phyloP scores from a whole-genome alignment of 2,329 filamentous ascomycete genomes.

The Fusarium neocosmosporiellum region DNA sequence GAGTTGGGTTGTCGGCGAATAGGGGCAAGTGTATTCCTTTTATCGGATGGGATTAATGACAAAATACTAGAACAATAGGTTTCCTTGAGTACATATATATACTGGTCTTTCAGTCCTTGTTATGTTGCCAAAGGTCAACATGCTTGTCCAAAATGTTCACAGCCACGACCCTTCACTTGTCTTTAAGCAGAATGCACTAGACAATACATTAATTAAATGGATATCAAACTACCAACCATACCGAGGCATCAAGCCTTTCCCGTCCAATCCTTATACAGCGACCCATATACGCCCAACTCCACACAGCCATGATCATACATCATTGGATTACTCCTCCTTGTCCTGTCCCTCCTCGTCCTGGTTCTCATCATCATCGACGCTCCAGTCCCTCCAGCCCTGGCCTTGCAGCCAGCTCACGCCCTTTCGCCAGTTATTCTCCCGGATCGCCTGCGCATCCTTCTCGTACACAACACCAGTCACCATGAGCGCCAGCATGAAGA shows the following conservation, averaged over 20 bases:
- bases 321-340: conserved; percentile 41
- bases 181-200: conserved; percentile 4
- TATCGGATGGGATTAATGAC: not conserved
- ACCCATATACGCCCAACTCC: not conserved
- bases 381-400: conserved; percentile 79
- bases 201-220: conserved; percentile 23
- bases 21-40: not conserved
- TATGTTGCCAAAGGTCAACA: not conserved
- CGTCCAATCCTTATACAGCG: conserved; percentile 6
- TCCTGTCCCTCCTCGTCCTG: conserved; percentile 52
- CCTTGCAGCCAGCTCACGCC: conserved; percentile 79
- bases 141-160: not conserved
- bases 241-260: conserved; percentile 16
- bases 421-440: conserved; percentile 76
- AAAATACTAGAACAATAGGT: not conserved
- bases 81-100: not conserved
- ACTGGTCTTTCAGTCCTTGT: not conserved
- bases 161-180: not conserved
- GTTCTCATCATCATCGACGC: conserved; percentile 62
- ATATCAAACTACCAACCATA: conserved; percentile 25
- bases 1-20: not conserved
- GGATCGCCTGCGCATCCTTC: conserved; percentile 73
- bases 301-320: conserved; percentile 26
- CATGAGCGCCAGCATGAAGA: conserved; percentile 84
- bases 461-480: conserved; percentile 84